These are phyloP conservation scores for Agaricus blazei DNA, from an alignment of 768 basidiomycete species.

Conservation along the genomic window DNA sequence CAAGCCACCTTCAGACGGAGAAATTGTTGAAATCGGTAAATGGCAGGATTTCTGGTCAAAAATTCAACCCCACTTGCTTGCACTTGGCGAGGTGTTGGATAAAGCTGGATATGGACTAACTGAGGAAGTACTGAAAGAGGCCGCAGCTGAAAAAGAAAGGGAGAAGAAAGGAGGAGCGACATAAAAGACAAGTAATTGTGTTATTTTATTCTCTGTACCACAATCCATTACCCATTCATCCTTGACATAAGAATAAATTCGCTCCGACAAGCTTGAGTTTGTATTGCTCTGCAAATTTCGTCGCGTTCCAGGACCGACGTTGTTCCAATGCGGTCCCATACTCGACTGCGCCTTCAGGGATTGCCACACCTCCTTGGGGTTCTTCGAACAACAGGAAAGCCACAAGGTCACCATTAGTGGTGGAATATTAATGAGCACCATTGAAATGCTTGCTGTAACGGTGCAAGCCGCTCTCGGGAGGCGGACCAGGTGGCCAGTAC, in stretches of 20 bases:
- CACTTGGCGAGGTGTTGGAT: constrained; percentile 7
- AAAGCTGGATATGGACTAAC: constrained; percentile 3
- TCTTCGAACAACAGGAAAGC: constrained; percentile 62
- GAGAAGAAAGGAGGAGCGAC: background rate
- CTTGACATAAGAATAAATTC: constrained; percentile 41
- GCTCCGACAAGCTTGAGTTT: constrained; percentile 54
- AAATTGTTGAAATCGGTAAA: background rate
- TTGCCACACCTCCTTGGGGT: constrained; percentile 33
- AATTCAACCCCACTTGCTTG: background rate
- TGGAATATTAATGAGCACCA: background rate
- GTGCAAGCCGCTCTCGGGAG: constrained; percentile 47
- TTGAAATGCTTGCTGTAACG: constrained; percentile 43
- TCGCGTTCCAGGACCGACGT: constrained; percentile 51
- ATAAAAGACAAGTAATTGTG: background rate
- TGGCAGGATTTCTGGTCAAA: constrained; percentile 13
- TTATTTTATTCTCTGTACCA: background rate
- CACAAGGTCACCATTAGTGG: constrained; percentile 8
- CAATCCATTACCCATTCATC: background rate
- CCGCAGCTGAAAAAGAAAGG: background rate
- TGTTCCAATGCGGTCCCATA: constrained; percentile 36
- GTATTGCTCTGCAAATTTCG: constrained; percentile 44
- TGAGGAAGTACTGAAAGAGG: background rate
- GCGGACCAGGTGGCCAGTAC: constrained; percentile 53
- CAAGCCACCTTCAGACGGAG: background rate
- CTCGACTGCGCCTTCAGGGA: constrained; percentile 44